These are phyloP conservation scores for Apostasia ramifera DNA, from an alignment of 106 monocot species.

Conservation along the genomic window DNA sequence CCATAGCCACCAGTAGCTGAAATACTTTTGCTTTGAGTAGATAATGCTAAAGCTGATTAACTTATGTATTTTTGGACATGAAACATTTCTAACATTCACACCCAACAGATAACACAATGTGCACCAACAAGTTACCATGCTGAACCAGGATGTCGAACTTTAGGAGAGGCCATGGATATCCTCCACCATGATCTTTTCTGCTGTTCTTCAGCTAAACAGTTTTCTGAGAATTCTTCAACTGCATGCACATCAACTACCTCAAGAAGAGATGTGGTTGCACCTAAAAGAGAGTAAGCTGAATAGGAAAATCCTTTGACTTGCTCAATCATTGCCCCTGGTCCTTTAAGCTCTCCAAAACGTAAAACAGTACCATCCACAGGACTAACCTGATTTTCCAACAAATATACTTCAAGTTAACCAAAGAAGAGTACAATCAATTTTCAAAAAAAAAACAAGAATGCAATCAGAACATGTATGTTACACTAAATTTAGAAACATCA, in stretches of 20 bases:
- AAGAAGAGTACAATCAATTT: neutral
- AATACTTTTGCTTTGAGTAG: too few species aligned
- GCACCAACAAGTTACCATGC: constrained; percentile 18
- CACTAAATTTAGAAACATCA: too few species aligned
- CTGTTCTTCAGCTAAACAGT: constrained; percentile 19
- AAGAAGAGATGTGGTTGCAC: constrained; percentile 63
- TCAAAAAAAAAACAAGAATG: too few species aligned
- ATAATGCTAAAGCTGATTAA: too few species aligned
- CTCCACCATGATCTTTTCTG: constrained; percentile 69
- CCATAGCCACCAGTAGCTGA: too few species aligned
- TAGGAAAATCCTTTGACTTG: constrained; percentile 99
- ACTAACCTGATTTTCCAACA: constrained; percentile 54
- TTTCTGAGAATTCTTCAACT: constrained; percentile 22
- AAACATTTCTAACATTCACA: too few species aligned
- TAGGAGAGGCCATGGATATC: constrained; percentile 77
- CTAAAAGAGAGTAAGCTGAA: constrained; percentile 84
- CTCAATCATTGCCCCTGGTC: constrained; percentile 69
- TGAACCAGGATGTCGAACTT: constrained; percentile 32
- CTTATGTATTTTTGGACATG: too few species aligned
- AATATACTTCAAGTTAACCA: neutral
- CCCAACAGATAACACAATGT: neutral
- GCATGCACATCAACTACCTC: constrained; percentile 24
- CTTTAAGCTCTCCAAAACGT: constrained; percentile 60
- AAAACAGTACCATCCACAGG: constrained; percentile 87
- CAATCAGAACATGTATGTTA: too few species aligned